phyloP scores from a whole-genome alignment of 306 rosid species.

The Macrotyloma uniflorum region DNA sequence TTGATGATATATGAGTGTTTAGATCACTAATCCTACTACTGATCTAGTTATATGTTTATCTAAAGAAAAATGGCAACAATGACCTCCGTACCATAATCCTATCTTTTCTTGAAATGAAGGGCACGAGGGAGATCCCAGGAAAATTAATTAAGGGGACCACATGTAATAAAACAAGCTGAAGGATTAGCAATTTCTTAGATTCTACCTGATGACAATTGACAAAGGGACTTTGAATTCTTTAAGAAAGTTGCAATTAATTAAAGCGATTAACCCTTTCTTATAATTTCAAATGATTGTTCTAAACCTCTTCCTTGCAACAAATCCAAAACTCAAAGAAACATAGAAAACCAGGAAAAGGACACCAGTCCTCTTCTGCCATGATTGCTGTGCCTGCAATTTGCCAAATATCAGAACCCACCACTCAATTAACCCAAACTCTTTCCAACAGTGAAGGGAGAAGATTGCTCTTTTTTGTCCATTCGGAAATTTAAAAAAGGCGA shows the following conservation, averaged over 20 bases:
- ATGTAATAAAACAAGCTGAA: constrained; percentile 27
- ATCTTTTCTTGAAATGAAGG: constrained; percentile 26
- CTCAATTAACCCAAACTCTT: constrained; percentile 35
- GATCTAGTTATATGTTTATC: not conserved
- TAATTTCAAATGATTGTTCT: constrained; percentile 34
- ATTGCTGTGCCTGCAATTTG: constrained; percentile 32
- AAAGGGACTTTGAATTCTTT: constrained; percentile 26
- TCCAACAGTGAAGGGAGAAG: constrained; percentile 40
- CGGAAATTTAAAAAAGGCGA: not conserved
- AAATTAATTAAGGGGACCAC: constrained; percentile 51
- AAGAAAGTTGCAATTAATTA: constrained; percentile 28
- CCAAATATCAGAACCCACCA: constrained; percentile 8
- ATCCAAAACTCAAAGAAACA: constrained; percentile 28
- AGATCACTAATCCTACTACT: not conserved
- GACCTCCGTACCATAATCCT: not conserved
- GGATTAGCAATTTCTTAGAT: constrained; percentile 46
- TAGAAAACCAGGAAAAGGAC: constrained; percentile 27
- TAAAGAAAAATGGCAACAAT: constrained; percentile 27
- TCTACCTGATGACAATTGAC: constrained; percentile 38
- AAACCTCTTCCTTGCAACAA: constrained; percentile 7
- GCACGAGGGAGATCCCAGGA: constrained; percentile 37
- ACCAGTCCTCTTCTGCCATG: constrained; percentile 42
- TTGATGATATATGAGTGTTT: constrained; percentile 31
- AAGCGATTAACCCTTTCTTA: constrained; percentile 4
- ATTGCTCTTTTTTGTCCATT: constrained; percentile 25